These are phyloP conservation scores for Candida tibetensis DNA, from an alignment of 805 yeast genomes.

Conservation along the genomic window DNA sequence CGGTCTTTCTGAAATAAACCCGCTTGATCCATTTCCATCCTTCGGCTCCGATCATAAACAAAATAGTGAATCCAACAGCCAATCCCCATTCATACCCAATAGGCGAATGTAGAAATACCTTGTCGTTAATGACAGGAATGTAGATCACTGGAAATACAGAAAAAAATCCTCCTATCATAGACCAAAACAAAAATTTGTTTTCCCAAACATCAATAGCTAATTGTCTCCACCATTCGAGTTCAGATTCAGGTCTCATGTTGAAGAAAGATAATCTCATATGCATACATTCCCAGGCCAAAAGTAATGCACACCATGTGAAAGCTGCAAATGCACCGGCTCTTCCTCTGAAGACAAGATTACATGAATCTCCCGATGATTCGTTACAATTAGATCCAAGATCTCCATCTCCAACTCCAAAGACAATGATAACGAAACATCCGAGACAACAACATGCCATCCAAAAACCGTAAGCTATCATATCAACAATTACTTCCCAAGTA, in stretches of 20 bases:
- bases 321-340: conserved; percentile 38
- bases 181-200: conserved; percentile 38
- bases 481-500: conserved; percentile 40
- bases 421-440: conserved; percentile 35
- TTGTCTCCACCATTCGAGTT: conserved; percentile 36
- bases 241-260: conserved; percentile 36
- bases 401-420: conserved; percentile 39
- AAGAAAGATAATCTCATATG: conserved; percentile 36
- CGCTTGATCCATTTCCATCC: conserved; percentile 40
- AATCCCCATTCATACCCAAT: conserved; percentile 42
- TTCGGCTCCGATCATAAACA: conserved; percentile 35
- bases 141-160: conserved; percentile 41
- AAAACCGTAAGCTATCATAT: conserved; percentile 40
- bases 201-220: conserved; percentile 33
- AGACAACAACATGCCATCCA: conserved; percentile 44
- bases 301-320: conserved; percentile 42
- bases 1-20: conserved; percentile 23
- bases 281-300: conserved; percentile 41
- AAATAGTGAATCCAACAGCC: conserved; percentile 29
- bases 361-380: conserved; percentile 18
- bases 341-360: conserved; percentile 36
- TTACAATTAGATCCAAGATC: conserved; percentile 38
- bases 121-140: conserved; percentile 39
- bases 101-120: conserved; percentile 37
- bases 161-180: conserved; percentile 33